Conservation (phyloP, 139 green algal species). For the Chlorella sp. region DNA sequence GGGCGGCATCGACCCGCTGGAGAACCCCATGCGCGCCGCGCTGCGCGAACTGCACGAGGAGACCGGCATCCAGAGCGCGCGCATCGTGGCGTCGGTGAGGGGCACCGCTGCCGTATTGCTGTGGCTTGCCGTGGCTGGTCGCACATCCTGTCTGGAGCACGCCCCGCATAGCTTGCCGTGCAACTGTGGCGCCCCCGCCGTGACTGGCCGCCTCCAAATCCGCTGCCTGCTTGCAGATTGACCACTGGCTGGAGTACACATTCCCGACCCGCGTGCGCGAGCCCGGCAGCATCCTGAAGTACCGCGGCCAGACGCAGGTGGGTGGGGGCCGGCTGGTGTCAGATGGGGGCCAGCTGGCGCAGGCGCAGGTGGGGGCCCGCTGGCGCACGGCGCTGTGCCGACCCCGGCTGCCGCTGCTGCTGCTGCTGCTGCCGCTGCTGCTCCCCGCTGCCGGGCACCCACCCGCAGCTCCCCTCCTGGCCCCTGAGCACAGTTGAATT, state of each 20-base stretch:
- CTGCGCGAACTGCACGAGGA: conserved; percentile 57
- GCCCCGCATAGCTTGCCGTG: background rate
- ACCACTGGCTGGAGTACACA: conserved; percentile 57
- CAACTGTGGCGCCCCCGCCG: background rate
- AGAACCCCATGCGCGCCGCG: conserved; percentile 51
- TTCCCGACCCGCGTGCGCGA: conserved; percentile 46
- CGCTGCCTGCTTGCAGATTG: background rate
- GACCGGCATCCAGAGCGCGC: conserved; percentile 51
- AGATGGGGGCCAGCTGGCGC: background rate
- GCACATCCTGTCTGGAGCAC: background rate
- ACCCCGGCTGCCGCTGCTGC: background rate
- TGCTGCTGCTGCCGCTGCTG: background rate
- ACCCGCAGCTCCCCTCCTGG: background rate
- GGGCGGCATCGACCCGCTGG: conserved; percentile 54
- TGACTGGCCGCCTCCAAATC: background rate
- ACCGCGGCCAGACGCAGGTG: conserved; percentile 62
- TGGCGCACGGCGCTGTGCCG: background rate
- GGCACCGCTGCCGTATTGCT: background rate
- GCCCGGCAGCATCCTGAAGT: conserved; percentile 21
- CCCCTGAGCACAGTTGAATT: background rate
- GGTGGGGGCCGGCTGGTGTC: no score
- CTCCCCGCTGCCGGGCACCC: background rate
- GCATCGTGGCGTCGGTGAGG: conserved; percentile 42
- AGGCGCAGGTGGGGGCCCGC: conserved; percentile 15
- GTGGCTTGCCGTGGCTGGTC: background rate